These are phyloP conservation scores for Pseudonitzschia multistriata DNA, from an alignment of 108 stramenopile species.

Conservation along the genomic window DNA sequence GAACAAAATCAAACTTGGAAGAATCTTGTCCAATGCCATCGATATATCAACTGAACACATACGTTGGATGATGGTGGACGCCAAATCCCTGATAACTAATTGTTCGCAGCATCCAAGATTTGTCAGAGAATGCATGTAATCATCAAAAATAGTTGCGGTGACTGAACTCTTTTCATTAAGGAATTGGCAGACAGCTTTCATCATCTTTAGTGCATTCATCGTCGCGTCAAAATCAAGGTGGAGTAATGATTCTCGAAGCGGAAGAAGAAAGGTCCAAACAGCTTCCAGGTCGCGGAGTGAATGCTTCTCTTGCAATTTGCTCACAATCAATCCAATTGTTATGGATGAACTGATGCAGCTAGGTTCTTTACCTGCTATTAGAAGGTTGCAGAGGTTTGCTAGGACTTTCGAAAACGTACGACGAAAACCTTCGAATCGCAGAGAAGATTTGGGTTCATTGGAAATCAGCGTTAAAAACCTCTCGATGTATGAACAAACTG, in stretches of 20 bases:
- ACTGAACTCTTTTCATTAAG: neutral
- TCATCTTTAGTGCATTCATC: neutral
- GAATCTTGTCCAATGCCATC: slow-evolving; percentile 9
- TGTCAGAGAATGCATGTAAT: slow-evolving; percentile 11
- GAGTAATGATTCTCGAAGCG: neutral
- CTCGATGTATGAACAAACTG: slow-evolving; percentile 33
- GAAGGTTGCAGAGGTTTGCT: slow-evolving; percentile 33
- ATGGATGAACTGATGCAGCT: slow-evolving; percentile 4
- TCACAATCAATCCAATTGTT: slow-evolving; percentile 13
- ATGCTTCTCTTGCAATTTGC: neutral
- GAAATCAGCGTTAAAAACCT: slow-evolving; percentile 28
- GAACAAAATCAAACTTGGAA: slow-evolving; percentile 14
- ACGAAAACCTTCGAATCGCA: slow-evolving; percentile 26
- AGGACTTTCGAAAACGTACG: slow-evolving; percentile 54
- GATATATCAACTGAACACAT: slow-evolving; percentile 17
- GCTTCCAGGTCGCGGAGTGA: slow-evolving; percentile 7
- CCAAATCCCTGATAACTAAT: neutral
- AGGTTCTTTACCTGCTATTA: slow-evolving; percentile 14
- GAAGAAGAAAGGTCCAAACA: slow-evolving; percentile 19
- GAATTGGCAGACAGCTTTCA: slow-evolving; percentile 19
- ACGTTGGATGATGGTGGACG: slow-evolving; percentile 9
- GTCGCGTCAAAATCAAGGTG: neutral
- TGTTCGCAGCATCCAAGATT: neutral
- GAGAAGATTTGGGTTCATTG: slow-evolving; percentile 9
- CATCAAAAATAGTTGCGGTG: slow-evolving; percentile 6